A percentile compares a stretch with the other conserved stretches of the same genome.
These are phyloP conservation scores for Pyricularia grisea DNA, from an alignment of 2,329 filamentous ascomycete species.

Conservation along the genomic window DNA sequence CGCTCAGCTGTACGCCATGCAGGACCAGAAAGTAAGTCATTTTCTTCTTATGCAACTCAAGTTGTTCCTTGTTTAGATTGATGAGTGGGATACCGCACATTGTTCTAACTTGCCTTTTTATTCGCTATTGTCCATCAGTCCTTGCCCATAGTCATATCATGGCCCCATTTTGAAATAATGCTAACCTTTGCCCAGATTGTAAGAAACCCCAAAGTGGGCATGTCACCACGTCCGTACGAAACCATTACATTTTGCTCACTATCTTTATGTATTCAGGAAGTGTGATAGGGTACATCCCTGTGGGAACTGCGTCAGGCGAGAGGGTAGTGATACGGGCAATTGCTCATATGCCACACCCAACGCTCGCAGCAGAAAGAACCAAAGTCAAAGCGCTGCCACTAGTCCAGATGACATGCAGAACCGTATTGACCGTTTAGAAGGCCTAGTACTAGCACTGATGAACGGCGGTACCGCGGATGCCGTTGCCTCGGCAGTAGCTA, in stretches of 20 bases:
- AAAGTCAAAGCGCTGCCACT: constrained; percentile 43
- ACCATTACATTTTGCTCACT: constrained; percentile 1
- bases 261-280: constrained; percentile 46
- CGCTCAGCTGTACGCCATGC: constrained; percentile 85
- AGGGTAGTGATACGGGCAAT: constrained; percentile 68
- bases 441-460: constrained; percentile 87
- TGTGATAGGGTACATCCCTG: constrained; percentile 88
- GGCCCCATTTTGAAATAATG: not conserved
- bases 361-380: constrained; percentile 60
- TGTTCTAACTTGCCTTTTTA: not conserved
- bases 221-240: not conserved
- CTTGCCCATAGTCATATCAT: not conserved
- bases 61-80: not conserved
- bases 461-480: constrained; percentile 61
- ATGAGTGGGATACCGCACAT: not conserved
- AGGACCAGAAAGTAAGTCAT: constrained; percentile 73
- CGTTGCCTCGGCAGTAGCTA: constrained; percentile 23
- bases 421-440: constrained; percentile 89
- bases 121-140: not conserved
- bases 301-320: constrained; percentile 89
- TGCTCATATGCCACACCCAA: constrained; percentile 75
- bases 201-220: constrained; percentile 8
- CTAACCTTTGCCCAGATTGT: constrained; percentile 25
- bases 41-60: not conserved
- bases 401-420: constrained; percentile 96